Conservation (phyloP, 1,139 yeast species). For the Suhomyces bolitotheri region DNA sequence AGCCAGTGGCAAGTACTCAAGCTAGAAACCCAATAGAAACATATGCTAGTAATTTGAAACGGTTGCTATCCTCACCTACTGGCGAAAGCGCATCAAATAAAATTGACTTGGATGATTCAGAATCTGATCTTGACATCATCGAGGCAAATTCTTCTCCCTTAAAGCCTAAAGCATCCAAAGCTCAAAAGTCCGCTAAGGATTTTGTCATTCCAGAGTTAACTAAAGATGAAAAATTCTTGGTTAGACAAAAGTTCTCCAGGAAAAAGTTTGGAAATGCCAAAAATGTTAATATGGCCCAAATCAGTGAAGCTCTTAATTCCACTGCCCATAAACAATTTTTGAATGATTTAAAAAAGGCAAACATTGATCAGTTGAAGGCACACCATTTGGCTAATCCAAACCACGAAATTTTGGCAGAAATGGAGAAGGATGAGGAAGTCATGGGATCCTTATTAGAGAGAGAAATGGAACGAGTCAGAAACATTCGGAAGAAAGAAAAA, state of each 20-base stretch:
- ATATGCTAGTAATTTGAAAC: constrained; percentile 37
- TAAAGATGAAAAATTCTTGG: constrained; percentile 36
- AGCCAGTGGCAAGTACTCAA: constrained; percentile 8
- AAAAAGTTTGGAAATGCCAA: constrained; percentile 16
- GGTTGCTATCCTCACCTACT: constrained; percentile 28
- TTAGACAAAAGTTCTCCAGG: constrained; percentile 39
- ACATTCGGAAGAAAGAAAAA: constrained; percentile 53
- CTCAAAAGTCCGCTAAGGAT: constrained; percentile 12
- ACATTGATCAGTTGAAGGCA: constrained; percentile 36
- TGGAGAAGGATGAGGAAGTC: constrained; percentile 43
- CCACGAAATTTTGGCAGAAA: constrained; percentile 32
- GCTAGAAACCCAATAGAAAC: constrained; percentile 35
- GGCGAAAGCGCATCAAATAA: constrained; percentile 7
- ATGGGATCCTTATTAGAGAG: constrained; percentile 57
- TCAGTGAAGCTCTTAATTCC: constrained; percentile 5
- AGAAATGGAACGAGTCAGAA: constrained; percentile 57
- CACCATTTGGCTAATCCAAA: constrained; percentile 30
- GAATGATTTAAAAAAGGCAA: constrained; percentile 32
- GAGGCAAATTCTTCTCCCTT: constrained; percentile 14
- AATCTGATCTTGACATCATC: constrained; percentile 17
- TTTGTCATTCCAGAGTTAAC: constrained; percentile 33
- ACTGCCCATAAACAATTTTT: constrained; percentile 11
- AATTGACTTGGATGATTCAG: constrained; percentile 31
- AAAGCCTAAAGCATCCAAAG: constrained; percentile 21
- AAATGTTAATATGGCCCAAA: constrained; percentile 1